Conservation (phyloP, 495 filamentous ascomycete species). For the Penicillium flavigenum region DNA sequence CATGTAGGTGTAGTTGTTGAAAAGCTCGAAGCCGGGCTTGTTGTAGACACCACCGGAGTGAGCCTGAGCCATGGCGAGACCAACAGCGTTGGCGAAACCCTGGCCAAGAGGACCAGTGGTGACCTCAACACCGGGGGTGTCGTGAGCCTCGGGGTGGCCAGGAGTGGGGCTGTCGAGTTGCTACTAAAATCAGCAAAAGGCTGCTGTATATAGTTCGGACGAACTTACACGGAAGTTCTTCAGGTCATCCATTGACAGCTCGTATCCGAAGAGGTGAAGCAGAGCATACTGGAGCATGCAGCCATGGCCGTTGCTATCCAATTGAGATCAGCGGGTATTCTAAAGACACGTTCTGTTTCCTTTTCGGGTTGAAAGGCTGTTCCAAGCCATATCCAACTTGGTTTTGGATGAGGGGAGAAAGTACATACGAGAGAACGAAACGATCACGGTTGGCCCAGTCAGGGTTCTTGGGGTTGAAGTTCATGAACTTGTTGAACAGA, state of each 20-base stretch:
- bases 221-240: slow-evolving; percentile 89
- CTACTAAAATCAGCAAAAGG: slow-evolving; percentile 37
- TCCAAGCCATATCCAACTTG: background rate
- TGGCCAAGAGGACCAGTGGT: slow-evolving; percentile 96
- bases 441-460: slow-evolving; percentile 95
- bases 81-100: slow-evolving; percentile 92
- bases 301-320: slow-evolving; percentile 86
- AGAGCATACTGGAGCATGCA: slow-evolving; percentile 99
- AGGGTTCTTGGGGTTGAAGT: slow-evolving; percentile 98
- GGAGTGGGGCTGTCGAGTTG: slow-evolving; percentile 89
- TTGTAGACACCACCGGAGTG: slow-evolving; percentile 91
- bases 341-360: background rate
- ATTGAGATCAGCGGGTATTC: slow-evolving; percentile 1
- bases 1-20: slow-evolving; percentile 94
- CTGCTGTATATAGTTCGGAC: background rate
- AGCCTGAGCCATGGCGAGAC: slow-evolving; percentile 92
- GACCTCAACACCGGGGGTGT: slow-evolving; percentile 95
- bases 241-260: slow-evolving; percentile 79
- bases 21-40: slow-evolving; percentile 88
- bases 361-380: no score
- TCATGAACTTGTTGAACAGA: slow-evolving; percentile 99
- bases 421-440: slow-evolving; percentile 98
- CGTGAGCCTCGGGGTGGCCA: slow-evolving; percentile 94
- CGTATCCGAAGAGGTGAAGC: slow-evolving; percentile 94
- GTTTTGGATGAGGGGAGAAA: background rate